Evolutionary conservation across 2,329 filamentous ascomycete genomes (phyloP), one percentile per base, ranked within the genome.

Genomic region (Fusarium sp.): DNA sequence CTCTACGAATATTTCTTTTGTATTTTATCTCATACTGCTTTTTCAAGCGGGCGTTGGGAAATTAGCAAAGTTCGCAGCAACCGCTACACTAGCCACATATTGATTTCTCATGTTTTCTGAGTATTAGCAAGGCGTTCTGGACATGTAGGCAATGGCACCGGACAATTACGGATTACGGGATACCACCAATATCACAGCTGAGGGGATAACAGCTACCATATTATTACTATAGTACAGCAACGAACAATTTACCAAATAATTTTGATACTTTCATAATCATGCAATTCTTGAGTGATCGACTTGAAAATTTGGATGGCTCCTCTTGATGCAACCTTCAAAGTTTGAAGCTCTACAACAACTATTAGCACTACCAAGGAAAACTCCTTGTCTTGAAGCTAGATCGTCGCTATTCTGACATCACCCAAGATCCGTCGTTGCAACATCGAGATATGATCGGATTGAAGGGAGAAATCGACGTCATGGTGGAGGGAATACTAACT

Each of bases 61-160:
- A 59, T 29, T 47, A 47, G 33, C 52, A 58, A 57, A 36, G 50
- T 50, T 56, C 62, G 47, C 56, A 67, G 31, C 35, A 42, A 47
- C 57, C 50, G 61, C 64, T 70, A 71, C 68, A 73, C 67, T 62
- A 69, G 61, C 25, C 50, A 52, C 39, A 52, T n/a, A 36, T 46
- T 52, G 35, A 27, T 54, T 39, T 63, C 58, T 49, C 54, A 57
- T 57, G 42, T 39, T 55, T 38, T 62, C 44, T 74, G 45, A 25
- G 39, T 64, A 64, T 68, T 54, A 73, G 71, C 71, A 72, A 56
- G 71, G 71, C 71, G 71, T 72, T 73, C 35, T 55, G 67, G 64
- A 57, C 53, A 71, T 60, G 54, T 25, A 58, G 35, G 56, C 35
- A 68, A 56, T 20, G 46, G 56, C 50, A 68, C 55, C 38, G 45